Conservation (phyloP, 2,329 filamentous ascomycete species). For the Fusarium sp. region DNA sequence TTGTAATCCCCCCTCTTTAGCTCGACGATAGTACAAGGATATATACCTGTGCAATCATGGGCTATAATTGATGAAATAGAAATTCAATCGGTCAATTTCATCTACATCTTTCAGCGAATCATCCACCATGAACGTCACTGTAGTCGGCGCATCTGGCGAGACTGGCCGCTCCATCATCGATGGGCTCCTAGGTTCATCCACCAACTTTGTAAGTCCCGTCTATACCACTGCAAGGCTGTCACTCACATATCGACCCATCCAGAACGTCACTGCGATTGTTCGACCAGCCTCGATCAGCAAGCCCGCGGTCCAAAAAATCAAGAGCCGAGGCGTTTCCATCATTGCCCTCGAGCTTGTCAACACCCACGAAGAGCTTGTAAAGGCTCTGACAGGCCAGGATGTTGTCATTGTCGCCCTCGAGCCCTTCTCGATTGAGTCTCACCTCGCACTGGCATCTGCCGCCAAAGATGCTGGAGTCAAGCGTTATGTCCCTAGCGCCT, state of each 20-base stretch:
- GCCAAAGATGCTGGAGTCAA: slow-evolving; percentile 31
- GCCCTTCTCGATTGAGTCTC: not conserved
- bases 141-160: slow-evolving; percentile 35
- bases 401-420: slow-evolving; percentile 22
- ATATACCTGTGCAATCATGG: not conserved
- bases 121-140: slow-evolving; percentile 30
- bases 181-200: slow-evolving; percentile 14
- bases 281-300: slow-evolving; percentile 30
- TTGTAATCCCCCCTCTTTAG: not conserved
- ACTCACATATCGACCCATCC: not conserved
- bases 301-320: slow-evolving; percentile 16
- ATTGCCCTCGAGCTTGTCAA: slow-evolving; percentile 13
- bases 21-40: not conserved
- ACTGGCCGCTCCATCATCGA: slow-evolving; percentile 26
- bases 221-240: not conserved
- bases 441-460: slow-evolving; percentile 25
- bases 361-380: slow-evolving; percentile 21
- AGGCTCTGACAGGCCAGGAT: slow-evolving; percentile 19
- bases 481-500: slow-evolving; percentile 28
- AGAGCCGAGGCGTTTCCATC: slow-evolving; percentile 17
- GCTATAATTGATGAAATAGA: not conserved
- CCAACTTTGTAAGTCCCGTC: slow-evolving; percentile 18
- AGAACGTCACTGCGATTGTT: slow-evolving; percentile 30
- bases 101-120: not conserved
- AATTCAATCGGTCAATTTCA: not conserved